phyloP scores from a whole-genome alignment of 2,329 filamentous ascomycete species.

The Talaromyces sp. region DNA sequence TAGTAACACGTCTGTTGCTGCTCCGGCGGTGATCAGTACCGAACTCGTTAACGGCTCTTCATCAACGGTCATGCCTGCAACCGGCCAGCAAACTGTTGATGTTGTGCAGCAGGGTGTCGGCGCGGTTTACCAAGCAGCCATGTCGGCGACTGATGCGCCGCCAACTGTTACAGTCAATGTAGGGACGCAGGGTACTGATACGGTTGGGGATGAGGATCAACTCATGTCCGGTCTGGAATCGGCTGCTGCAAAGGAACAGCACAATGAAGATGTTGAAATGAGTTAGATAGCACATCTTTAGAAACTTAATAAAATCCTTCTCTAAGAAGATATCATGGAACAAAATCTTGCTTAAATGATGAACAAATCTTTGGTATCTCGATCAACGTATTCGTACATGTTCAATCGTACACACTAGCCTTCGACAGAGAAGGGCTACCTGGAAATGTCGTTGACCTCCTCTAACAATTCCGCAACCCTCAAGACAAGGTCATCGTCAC shows the following conservation, averaged over 20 bases:
- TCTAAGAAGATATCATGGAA: background rate
- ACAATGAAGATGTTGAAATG: constrained; percentile 18
- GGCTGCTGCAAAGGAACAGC: background rate
- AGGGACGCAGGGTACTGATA: background rate
- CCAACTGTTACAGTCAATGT: constrained; percentile 10
- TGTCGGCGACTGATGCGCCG: constrained; percentile 4
- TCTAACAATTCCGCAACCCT: constrained; percentile 38
- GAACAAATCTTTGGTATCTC: constrained; percentile 9
- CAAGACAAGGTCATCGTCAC: constrained; percentile 44
- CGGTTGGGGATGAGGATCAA: background rate
- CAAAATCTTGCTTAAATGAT: background rate
- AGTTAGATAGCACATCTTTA: background rate
- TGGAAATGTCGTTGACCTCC: background rate
- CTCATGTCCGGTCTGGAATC: background rate
- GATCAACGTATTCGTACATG: constrained; percentile 6
- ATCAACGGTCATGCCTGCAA: constrained; percentile 7
- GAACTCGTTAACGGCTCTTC: constrained; percentile 1
- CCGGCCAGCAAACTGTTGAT: background rate
- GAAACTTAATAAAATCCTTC: background rate
- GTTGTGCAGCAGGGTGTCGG: constrained; percentile 11
- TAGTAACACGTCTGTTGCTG: background rate
- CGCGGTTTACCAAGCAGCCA: constrained; percentile 15
- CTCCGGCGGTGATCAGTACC: constrained; percentile 12
- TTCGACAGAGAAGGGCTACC: background rate
- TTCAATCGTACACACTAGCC: background rate